Conservation (phyloP, 2,329 filamentous ascomycete species). For the Podosphaera aphanis region DNA sequence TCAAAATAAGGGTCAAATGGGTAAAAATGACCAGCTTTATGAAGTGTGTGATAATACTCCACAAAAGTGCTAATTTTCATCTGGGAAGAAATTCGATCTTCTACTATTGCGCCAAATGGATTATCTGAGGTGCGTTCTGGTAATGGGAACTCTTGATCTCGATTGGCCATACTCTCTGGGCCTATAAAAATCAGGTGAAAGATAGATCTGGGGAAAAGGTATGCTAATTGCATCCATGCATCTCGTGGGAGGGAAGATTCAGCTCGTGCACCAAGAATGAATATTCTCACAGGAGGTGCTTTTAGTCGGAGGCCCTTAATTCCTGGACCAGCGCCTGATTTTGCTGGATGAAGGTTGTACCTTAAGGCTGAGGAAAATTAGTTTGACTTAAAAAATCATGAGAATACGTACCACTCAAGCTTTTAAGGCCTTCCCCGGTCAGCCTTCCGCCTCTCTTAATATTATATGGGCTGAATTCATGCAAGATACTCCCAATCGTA, state of each 20-base stretch:
- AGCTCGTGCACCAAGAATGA: conserved; percentile 84
- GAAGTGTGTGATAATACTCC: conserved; percentile 93
- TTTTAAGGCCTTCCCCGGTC: conserved; percentile 77
- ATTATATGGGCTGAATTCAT: conserved; percentile 83
- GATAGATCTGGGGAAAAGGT: conserved; percentile 78
- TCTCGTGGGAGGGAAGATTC: conserved; percentile 88
- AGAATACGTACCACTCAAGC: conserved; percentile 51
- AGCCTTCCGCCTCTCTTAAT: conserved; percentile 52
- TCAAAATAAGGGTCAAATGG: conserved; percentile 98
- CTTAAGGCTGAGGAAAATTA: conserved; percentile 41
- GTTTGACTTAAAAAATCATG: not conserved
- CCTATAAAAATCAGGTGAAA: conserved; percentile 89
- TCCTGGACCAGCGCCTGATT: conserved; percentile 45
- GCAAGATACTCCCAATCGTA: conserved; percentile 73
- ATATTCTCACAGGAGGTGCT: conserved; percentile 72
- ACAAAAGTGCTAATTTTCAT: conserved; percentile 97
- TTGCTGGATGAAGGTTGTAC: conserved; percentile 79
- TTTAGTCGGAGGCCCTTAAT: conserved; percentile 64
- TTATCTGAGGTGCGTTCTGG: conserved; percentile 67
- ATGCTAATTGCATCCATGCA: conserved; percentile 81
- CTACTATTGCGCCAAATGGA: conserved; percentile 81
- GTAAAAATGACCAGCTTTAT: conserved; percentile 71
- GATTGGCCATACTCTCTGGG: conserved; percentile 84
- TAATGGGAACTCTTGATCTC: conserved; percentile 77
- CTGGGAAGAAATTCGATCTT: conserved; percentile 66